Percentiles rank a stretch among this genome's conserved stretches.
These are phyloP conservation scores for Casuarina equisetifolia DNA, from an alignment of 306 rosid genomes.

Conservation along the genomic window DNA sequence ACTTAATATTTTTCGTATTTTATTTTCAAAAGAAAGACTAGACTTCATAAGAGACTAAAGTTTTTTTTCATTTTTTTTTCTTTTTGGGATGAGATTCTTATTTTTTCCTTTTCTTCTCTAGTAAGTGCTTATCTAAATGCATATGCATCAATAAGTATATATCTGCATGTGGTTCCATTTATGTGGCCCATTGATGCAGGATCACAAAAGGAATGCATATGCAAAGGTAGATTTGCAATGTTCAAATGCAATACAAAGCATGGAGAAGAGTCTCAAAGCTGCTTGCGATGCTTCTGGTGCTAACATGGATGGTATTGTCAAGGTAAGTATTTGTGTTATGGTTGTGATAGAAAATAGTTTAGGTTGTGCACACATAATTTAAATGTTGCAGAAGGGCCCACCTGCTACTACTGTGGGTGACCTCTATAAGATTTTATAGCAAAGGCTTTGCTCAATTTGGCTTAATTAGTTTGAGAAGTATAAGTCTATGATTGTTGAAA, in stretches of 20 bases:
- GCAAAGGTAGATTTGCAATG: conserved; percentile 87
- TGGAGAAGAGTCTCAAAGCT: conserved; percentile 90
- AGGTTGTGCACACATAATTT: no score
- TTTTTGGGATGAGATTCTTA: no score
- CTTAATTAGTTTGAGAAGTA: not conserved
- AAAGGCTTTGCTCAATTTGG: not conserved
- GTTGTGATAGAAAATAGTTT: not conserved
- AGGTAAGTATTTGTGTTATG: conserved; percentile 47
- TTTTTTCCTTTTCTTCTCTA: no score
- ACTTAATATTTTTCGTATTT: not conserved
- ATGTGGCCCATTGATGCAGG: conserved; percentile 50
- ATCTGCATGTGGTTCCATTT: conserved; percentile 15
- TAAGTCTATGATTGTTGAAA: not conserved
- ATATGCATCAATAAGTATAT: not conserved
- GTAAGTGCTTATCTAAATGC: not conserved
- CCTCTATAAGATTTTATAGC: no score
- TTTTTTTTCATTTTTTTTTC: not conserved
- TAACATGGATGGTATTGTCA: conserved; percentile 66
- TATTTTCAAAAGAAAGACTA: not conserved
- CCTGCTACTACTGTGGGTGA: no score
- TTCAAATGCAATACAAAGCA: conserved; percentile 73
- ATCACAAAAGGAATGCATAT: conserved; percentile 74
- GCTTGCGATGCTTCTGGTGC: conserved; percentile 89
- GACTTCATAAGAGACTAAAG: not conserved
- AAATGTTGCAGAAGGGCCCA: no score